phyloP scores from a whole-genome alignment of 2,329 filamentous ascomycete species.

The Rutstroemia sydowiana region DNA sequence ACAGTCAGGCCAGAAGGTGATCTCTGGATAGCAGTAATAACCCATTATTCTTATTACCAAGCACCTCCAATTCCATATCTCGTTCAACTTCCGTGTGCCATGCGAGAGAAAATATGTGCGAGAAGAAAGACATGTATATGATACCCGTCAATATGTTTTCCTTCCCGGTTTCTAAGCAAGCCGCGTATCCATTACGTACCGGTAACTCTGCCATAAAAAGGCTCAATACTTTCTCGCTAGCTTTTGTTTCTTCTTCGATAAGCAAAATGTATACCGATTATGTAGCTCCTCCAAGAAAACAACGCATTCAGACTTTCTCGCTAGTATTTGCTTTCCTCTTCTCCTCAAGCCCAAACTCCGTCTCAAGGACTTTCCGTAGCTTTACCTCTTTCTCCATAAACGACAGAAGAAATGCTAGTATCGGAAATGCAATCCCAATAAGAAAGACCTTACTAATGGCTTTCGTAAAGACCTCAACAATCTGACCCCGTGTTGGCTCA shows the following conservation, averaged over 20 bases:
- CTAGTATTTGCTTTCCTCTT: not conserved
- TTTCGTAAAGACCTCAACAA: not conserved
- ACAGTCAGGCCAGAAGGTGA: not conserved
- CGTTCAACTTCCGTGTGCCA: too few species aligned
- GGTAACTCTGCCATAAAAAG: too few species aligned
- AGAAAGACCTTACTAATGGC: not conserved
- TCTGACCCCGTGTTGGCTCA: not conserved
- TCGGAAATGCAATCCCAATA: not conserved
- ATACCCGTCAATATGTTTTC: too few species aligned
- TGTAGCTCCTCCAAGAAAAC: not conserved
- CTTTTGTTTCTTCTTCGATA: too few species aligned
- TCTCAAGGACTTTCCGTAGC: not conserved
- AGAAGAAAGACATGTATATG: too few species aligned
- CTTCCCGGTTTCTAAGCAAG: too few species aligned
- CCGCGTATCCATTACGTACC: too few species aligned
- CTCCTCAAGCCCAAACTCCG: slow-evolving; percentile 5
- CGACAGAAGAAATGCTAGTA: not conserved
- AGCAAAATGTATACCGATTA: too few species aligned
- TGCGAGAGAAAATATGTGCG: too few species aligned
- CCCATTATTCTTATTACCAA: slow-evolving; percentile 6
- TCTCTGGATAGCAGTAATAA: not conserved
- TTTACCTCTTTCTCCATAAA: slow-evolving; percentile 1
- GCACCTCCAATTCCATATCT: slow-evolving; percentile 7
- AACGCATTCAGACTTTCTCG: not conserved
- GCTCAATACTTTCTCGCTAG: too few species aligned